Conservation (phyloP, 148 eudicot species). For the Cornus kousa region DNA sequence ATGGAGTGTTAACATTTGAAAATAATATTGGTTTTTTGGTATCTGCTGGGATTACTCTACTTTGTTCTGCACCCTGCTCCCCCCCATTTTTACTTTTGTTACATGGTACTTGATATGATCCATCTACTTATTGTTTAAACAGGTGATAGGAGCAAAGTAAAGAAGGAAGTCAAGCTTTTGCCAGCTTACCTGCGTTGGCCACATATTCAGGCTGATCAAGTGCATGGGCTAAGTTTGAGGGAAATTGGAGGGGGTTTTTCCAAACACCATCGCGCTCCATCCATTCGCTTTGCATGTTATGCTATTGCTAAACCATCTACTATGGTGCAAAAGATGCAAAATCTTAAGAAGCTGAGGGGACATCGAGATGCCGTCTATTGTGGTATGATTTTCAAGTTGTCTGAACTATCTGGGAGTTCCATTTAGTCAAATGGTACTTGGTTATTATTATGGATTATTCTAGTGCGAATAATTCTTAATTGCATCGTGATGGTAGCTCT, state of each 20-base stretch:
- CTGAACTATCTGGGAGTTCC: background rate
- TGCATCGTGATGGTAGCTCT: background rate
- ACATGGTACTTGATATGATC: background rate
- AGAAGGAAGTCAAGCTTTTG: slow-evolving; percentile 45
- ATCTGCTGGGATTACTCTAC: no score
- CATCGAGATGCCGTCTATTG: slow-evolving; percentile 95
- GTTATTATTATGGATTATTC: background rate
- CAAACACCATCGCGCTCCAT: slow-evolving; percentile 90
- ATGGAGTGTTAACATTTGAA: no score
- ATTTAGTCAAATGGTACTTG: slow-evolving; percentile 2
- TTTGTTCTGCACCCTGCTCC: no score
- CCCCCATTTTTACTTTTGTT: no score
- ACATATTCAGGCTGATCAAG: slow-evolving; percentile 91
- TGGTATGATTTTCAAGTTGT: slow-evolving; percentile 42
- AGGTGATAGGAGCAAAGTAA: slow-evolving; percentile 57
- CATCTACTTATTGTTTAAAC: background rate
- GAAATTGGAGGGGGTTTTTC: slow-evolving; percentile 96
- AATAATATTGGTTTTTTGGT: no score
- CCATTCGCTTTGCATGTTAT: slow-evolving; percentile 78
- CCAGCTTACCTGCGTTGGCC: slow-evolving; percentile 93
- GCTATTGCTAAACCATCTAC: slow-evolving; percentile 91
- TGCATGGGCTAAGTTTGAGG: slow-evolving; percentile 78
- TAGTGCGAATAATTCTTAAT: background rate
- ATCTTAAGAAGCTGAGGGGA: slow-evolving; percentile 82
- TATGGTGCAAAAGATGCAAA: slow-evolving; percentile 97